Conservation (phyloP, 768 basidiomycete species). For the Phanerochaete carnosa region DNA sequence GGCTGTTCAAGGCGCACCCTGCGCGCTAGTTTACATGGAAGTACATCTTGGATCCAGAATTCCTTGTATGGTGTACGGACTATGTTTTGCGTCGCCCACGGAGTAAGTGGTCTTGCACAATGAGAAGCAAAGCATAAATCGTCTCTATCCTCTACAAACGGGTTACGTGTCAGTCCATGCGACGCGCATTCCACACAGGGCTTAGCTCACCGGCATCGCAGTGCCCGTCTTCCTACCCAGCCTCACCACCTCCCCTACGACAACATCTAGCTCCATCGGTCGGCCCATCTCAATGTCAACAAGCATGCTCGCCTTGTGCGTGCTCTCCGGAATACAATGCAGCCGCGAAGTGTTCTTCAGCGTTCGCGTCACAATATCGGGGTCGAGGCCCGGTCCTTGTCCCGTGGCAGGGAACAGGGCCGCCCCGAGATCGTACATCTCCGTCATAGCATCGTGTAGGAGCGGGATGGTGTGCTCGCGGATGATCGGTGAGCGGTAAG, state of each 20-base stretch:
- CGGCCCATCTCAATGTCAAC: slow-evolving; percentile 50
- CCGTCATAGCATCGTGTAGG: slow-evolving; percentile 42
- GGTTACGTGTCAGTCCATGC: neutral
- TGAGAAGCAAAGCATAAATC: slow-evolving; percentile 53
- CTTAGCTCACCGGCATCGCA: slow-evolving; percentile 45
- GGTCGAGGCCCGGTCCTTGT: slow-evolving; percentile 42
- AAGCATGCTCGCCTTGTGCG: slow-evolving; percentile 59
- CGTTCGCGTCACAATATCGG: slow-evolving; percentile 35
- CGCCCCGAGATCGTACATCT: slow-evolving; percentile 41
- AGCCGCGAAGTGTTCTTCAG: slow-evolving; percentile 36
- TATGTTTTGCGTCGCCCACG: neutral
- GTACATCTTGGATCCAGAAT: neutral
- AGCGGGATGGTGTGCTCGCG: slow-evolving; percentile 41
- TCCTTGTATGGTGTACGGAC: neutral
- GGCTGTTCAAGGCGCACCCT: too few relatives aligned
- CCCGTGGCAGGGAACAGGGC: slow-evolving; percentile 47
- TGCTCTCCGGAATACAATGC: slow-evolving; percentile 41
- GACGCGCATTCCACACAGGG: neutral
- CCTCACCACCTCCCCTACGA: slow-evolving; percentile 58
- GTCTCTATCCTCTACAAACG: slow-evolving; percentile 52
- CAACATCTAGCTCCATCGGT: slow-evolving; percentile 67
- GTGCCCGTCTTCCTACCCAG: slow-evolving; percentile 44
- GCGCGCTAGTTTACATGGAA: neutral
- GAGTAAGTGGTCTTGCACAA: slow-evolving; percentile 62
- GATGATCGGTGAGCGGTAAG: neutral